phyloP scores from a whole-genome alignment of 73 alveolate genomes.

The Effrenium voratum region DNA sequence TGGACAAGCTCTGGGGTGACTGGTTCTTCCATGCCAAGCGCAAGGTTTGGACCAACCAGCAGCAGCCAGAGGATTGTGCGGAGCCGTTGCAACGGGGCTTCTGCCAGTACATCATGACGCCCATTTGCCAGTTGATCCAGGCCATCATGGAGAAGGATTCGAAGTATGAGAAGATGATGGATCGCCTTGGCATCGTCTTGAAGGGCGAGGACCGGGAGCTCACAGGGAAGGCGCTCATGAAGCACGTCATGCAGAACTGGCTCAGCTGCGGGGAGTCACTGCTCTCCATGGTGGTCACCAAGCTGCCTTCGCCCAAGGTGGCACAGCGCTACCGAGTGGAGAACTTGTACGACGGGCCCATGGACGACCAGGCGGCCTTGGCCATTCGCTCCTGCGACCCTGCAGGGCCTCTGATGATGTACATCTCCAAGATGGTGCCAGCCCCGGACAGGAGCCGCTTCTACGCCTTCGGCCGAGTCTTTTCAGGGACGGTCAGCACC shows the following conservation, averaged over 20 bases:
- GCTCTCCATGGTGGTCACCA: slow-evolving; percentile 98
- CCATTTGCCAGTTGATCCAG: slow-evolving; percentile 64
- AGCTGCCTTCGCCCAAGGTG: slow-evolving; percentile 99
- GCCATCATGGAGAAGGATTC: slow-evolving; percentile 95
- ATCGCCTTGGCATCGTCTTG: slow-evolving; percentile 94
- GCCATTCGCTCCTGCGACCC: slow-evolving; percentile 97
- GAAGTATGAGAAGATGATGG: slow-evolving; percentile 95
- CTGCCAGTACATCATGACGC: slow-evolving; percentile 94
- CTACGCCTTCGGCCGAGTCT: slow-evolving; percentile 99
- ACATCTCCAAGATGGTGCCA: slow-evolving; percentile 98
- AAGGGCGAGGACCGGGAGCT: slow-evolving; percentile 95
- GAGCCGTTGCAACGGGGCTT: slow-evolving; percentile 96
- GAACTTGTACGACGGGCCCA: slow-evolving; percentile 94
- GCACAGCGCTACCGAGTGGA: slow-evolving; percentile 99
- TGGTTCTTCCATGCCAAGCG: slow-evolving; percentile 73
- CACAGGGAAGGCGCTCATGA: slow-evolving; percentile 95
- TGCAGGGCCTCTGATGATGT: slow-evolving; percentile 98
- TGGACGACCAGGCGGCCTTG: slow-evolving; percentile 98
- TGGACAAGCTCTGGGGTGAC: slow-evolving; percentile 98
- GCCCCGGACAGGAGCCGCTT: slow-evolving; percentile 96
- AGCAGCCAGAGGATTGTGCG: slow-evolving; percentile 94
- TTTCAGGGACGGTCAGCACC: slow-evolving; percentile 97
- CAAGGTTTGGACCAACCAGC: slow-evolving; percentile 97
- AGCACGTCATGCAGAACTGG: slow-evolving; percentile 98
- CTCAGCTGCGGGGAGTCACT: slow-evolving; percentile 99